Evolutionary conservation across 805 yeast species (phyloP).

Genomic region (Metschnikowia arizonensis): DNA sequence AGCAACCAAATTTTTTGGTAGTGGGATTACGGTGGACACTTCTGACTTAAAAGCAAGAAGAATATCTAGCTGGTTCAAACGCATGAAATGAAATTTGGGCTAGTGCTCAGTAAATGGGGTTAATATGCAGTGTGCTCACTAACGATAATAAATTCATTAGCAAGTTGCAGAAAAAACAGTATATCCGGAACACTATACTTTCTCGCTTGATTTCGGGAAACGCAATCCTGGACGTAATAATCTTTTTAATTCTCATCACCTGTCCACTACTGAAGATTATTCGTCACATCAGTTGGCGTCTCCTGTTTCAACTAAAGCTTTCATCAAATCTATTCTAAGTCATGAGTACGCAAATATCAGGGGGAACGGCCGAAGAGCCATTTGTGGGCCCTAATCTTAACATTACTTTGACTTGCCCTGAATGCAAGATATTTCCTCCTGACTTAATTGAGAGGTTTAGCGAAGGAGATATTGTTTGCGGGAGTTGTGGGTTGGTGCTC

Average conservation of each 20-base stretch:
- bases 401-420: constrained; percentile 90
- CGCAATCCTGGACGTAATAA: neutral
- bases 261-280: neutral
- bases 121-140: constrained; percentile 4
- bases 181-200: neutral
- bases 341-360: constrained; percentile 13
- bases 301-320: neutral
- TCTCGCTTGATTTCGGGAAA: neutral
- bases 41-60: neutral
- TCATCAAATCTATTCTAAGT: neutral
- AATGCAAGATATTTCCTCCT: constrained; percentile 93
- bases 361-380: constrained; percentile 23
- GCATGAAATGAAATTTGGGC: neutral
- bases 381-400: constrained; percentile 75
- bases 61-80: neutral
- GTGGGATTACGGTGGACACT: neutral
- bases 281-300: neutral
- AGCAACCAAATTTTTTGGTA: neutral
- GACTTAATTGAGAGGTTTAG: constrained; percentile 91
- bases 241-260: neutral
- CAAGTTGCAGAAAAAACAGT: neutral
- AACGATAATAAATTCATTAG: neutral
- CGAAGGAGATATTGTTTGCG: constrained; percentile 98
- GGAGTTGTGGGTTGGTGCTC: constrained; percentile 89
- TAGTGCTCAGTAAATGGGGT: neutral